Conservation (phyloP, 441 rosid species). For the Erysimum cheiri region DNA sequence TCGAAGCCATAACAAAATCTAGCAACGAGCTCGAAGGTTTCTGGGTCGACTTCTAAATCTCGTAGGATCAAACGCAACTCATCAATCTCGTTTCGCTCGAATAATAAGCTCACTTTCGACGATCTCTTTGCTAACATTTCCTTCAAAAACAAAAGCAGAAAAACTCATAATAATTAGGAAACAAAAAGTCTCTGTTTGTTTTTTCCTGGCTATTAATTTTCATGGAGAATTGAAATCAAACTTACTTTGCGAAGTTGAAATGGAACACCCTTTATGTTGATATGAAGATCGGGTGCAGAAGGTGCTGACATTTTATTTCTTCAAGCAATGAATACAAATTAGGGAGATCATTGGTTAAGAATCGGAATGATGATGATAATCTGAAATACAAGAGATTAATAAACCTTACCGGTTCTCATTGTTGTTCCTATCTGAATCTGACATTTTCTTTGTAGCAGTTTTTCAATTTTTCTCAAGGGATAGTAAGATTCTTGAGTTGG, state of each 20-base stretch:
- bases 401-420: constrained; percentile 42
- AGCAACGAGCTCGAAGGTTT: constrained; percentile 63
- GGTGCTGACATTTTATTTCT: constrained; percentile 49
- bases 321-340: constrained; percentile 12
- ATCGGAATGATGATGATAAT: background rate
- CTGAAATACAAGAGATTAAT: constrained; percentile 6
- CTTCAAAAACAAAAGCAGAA: constrained; percentile 38
- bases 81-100: constrained; percentile 47
- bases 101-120: constrained; percentile 59
- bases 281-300: constrained; percentile 44
- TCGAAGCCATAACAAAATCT: constrained; percentile 77
- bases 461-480: constrained; percentile 1
- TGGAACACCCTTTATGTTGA: constrained; percentile 48
- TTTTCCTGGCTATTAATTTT: background rate
- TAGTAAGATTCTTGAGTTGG: background rate
- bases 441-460: constrained; percentile 37
- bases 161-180: background rate
- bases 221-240: constrained; percentile 12
- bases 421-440: constrained; percentile 31
- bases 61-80: constrained; percentile 47
- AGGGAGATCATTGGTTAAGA: background rate
- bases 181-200: background rate
- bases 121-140: constrained; percentile 72
- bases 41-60: constrained; percentile 58
- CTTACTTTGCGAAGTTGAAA: constrained; percentile 57